Percentiles rank a stretch among this genome's conserved stretches.
Conservation (phyloP, 2,329 filamentous ascomycete species). For the Trichoderma koningii region DNA sequence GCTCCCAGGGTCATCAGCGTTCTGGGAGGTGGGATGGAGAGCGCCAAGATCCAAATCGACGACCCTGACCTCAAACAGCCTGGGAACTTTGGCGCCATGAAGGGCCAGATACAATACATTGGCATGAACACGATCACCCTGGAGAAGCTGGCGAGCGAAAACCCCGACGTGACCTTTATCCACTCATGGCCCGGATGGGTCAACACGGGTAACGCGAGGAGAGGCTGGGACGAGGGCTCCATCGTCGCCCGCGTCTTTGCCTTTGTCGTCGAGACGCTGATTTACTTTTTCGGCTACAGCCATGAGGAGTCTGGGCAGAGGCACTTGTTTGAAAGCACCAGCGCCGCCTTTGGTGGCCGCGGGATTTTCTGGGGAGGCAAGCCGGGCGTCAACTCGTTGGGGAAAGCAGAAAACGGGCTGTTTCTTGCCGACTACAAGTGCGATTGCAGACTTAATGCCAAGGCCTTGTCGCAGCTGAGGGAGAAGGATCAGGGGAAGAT, state of each 20-base stretch:
- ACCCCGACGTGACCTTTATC: not conserved
- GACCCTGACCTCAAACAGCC: not conserved
- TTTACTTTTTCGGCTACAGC: not conserved
- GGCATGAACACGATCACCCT: not conserved
- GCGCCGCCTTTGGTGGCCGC: slow-evolving; percentile 4
- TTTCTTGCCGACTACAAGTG: not conserved
- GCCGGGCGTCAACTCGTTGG: not conserved
- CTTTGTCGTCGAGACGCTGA: not conserved
- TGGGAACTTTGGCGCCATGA: not conserved
- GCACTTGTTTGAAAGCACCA: not conserved
- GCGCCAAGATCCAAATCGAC: not conserved
- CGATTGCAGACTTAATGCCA: not conserved
- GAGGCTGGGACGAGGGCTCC: not conserved
- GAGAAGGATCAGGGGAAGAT: not conserved
- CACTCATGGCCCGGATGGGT: slow-evolving; percentile 3
- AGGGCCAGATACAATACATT: not conserved
- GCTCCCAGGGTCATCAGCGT: not conserved
- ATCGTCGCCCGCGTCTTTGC: not conserved
- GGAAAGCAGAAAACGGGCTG: not conserved
- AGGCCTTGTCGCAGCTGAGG: not conserved
- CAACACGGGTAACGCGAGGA: not conserved
- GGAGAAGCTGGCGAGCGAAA: not conserved
- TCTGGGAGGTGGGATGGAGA: not conserved
- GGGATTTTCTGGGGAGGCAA: not conserved
- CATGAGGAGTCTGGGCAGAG: slow-evolving; percentile 6